Percentiles rank a stretch among this genome's conserved stretches.
These are phyloP conservation scores for Podila verticillata DNA, from an alignment of 192 early-diverging fungal genomes.

Conservation along the genomic window DNA sequence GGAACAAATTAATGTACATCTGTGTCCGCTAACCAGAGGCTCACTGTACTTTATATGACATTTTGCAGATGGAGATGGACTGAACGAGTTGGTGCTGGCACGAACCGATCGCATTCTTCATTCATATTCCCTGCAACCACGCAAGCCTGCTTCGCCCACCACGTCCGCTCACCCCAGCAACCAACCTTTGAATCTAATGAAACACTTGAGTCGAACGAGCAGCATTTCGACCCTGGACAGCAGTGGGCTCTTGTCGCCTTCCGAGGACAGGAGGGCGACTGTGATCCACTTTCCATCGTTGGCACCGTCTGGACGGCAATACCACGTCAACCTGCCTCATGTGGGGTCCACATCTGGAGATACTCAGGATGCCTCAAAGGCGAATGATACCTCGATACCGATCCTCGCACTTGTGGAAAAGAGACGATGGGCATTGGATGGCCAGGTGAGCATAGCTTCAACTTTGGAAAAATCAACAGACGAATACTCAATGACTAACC, in stretches of 20 bases:
- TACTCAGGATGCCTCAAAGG: neutral
- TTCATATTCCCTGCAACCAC: constrained; percentile 51
- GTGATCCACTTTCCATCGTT: constrained; percentile 37
- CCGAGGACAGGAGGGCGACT: constrained; percentile 29
- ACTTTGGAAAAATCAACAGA: neutral
- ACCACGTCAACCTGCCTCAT: constrained; percentile 5
- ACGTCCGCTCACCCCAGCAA: constrained; percentile 6
- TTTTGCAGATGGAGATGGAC: constrained; percentile 58
- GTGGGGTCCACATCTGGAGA: neutral
- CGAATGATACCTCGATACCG: constrained; percentile 3
- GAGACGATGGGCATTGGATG: constrained; percentile 63
- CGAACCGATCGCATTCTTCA: constrained; percentile 67
- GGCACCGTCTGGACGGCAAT: constrained; percentile 11
- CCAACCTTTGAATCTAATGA: constrained; percentile 25
- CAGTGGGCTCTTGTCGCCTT: constrained; percentile 41
- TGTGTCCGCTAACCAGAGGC: too few relatives aligned
- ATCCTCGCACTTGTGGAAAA: constrained; percentile 49
- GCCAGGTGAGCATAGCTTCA: constrained; percentile 49
- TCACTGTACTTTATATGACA: too few relatives aligned
- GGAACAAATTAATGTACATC: too few relatives aligned
- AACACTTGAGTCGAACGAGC: constrained; percentile 31
- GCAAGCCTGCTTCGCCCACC: constrained; percentile 13
- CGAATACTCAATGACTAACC: neutral
- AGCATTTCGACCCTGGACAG: constrained; percentile 44
- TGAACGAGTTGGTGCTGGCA: constrained; percentile 64